Evolutionary conservation across 306 rosid species (phyloP).

Genomic region (Acacia confusa): DNA sequence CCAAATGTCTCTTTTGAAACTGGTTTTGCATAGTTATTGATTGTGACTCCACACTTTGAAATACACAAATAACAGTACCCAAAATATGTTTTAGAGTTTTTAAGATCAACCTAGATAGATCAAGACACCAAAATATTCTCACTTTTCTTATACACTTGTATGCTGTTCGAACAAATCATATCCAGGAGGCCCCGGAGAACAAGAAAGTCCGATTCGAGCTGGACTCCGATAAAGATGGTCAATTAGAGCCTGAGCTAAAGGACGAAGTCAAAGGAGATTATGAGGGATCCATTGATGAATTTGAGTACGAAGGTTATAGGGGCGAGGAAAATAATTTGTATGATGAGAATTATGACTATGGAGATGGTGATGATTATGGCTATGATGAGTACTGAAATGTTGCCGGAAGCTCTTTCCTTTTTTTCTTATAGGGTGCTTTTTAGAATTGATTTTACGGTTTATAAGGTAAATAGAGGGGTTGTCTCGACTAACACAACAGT

Average conservation of each 20-base stretch:
- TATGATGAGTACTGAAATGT: constrained; percentile 17
- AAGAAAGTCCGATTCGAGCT: constrained; percentile 37
- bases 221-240: constrained; percentile 13
- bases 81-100: background rate
- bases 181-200: constrained; percentile 25
- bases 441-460: too few species aligned
- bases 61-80: background rate
- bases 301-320: constrained; percentile 5
- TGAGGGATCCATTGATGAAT: constrained; percentile 12
- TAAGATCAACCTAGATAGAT: background rate
- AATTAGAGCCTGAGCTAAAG: constrained; percentile 19
- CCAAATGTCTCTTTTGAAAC: background rate
- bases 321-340: constrained; percentile 9
- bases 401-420: constrained; percentile 4
- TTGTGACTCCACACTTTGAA: background rate
- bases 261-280: constrained; percentile 20
- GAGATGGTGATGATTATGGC: constrained; percentile 3
- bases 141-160: background rate
- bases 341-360: constrained; percentile 32
- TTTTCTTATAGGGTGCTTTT: background rate
- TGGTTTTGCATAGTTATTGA: background rate
- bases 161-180: background rate
- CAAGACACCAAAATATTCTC: background rate
- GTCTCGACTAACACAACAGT: too few species aligned
- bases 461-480: too few species aligned